These are phyloP conservation scores for Tolypocladium inflatum DNA, from an alignment of 2,329 filamentous ascomycete genomes.

Conservation along the genomic window DNA sequence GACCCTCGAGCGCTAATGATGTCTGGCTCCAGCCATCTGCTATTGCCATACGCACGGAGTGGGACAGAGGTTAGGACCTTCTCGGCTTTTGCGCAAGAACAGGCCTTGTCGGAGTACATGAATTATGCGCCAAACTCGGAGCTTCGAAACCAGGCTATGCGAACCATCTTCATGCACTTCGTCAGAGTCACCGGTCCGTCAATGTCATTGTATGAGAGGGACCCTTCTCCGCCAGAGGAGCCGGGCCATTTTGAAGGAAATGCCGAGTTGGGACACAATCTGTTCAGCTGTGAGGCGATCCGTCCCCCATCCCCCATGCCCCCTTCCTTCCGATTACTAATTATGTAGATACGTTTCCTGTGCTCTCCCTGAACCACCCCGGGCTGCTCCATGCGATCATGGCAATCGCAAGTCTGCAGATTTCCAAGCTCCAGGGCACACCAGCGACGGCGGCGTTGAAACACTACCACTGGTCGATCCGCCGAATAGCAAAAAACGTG, in stretches of 20 bases:
- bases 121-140: constrained; percentile 60
- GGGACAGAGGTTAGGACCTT: constrained; percentile 40
- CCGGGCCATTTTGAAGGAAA: constrained; percentile 46
- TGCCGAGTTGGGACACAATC: constrained; percentile 52
- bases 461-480: constrained; percentile 82
- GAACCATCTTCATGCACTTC: constrained; percentile 84
- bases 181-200: constrained; percentile 79
- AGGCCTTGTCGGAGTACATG: constrained; percentile 54
- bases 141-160: constrained; percentile 69
- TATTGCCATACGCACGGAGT: constrained; percentile 14
- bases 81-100: constrained; percentile 35
- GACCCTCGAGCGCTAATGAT: constrained; percentile 25
- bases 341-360: constrained; percentile 61
- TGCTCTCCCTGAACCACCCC: constrained; percentile 76
- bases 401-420: constrained; percentile 77
- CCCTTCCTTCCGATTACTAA: not conserved
- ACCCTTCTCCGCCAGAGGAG: constrained; percentile 62
- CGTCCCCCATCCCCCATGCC: not conserved
- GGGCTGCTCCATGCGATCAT: constrained; percentile 85
- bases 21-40: constrained; percentile 26
- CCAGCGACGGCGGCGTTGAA: constrained; percentile 75
- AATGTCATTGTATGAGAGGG: constrained; percentile 79
- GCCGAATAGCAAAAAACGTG: constrained; percentile 68
- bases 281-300: constrained; percentile 48
- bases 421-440: constrained; percentile 68